Conservation (phyloP, 345 rosid species). For the Linum usitatissimum region DNA sequence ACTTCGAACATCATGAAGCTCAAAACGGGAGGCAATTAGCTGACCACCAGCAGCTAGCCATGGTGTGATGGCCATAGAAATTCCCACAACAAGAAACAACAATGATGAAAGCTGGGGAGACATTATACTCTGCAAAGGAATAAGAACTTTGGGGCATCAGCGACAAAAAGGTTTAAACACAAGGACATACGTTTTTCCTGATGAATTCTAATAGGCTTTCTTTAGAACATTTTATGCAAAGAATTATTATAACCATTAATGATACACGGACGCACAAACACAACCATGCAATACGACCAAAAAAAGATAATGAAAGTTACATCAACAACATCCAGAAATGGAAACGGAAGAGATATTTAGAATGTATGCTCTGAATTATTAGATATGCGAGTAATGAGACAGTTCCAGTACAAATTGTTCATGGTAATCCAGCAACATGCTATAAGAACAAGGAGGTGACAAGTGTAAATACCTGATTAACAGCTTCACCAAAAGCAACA, state of each 20-base stretch:
- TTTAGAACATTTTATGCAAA: neutral
- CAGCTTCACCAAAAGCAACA: slow-evolving; percentile 99
- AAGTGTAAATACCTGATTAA: slow-evolving; percentile 62
- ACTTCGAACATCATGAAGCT: slow-evolving; percentile 91
- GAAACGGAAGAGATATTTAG: too few relatives aligned
- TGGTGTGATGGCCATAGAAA: slow-evolving; percentile 96
- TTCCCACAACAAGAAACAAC: slow-evolving; percentile 89
- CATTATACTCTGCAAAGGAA: slow-evolving; percentile 75
- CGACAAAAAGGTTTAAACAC: neutral
- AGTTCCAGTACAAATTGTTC: slow-evolving; percentile 4
- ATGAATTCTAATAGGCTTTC: neutral
- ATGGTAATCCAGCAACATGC: slow-evolving; percentile 1
- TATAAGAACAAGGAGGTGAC: slow-evolving; percentile 7
- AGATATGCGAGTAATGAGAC: neutral
- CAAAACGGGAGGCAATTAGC: slow-evolving; percentile 90
- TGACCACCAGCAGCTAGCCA: slow-evolving; percentile 99
- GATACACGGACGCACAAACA: neutral
- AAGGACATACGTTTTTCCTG: neutral
- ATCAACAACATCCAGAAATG: too few relatives aligned
- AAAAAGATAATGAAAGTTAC: too few relatives aligned
- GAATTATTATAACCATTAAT: neutral
- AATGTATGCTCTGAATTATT: neutral
- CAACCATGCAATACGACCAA: neutral
- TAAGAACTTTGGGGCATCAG: slow-evolving; percentile 13
- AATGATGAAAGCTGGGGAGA: slow-evolving; percentile 84